A percentile compares a stretch with the other conserved stretches of the same genome.
Conservation (phyloP, 805 yeast genomes). For the Starmerella gropengiesseri region DNA sequence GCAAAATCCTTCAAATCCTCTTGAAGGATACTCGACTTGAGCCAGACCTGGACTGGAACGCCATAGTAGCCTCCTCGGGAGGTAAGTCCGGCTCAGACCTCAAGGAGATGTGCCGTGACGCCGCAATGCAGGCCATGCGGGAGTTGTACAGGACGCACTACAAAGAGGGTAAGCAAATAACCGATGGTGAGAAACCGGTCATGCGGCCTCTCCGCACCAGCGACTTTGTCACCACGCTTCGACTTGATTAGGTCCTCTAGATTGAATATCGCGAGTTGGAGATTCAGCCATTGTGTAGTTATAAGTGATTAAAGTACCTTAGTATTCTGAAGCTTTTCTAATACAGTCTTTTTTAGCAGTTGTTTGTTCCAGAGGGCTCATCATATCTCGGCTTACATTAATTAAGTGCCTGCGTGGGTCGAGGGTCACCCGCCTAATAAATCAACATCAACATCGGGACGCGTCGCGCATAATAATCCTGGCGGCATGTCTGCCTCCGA, state of each 20-base stretch:
- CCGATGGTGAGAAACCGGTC: conserved; percentile 23
- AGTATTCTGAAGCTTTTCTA: no score
- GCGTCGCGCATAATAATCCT: no score
- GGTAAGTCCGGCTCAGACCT: conserved; percentile 87
- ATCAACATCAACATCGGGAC: neutral
- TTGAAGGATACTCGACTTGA: conserved; percentile 57
- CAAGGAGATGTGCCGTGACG: conserved; percentile 84
- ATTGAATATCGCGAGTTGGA: neutral
- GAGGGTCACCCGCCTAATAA: neutral
- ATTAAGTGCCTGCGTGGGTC: neutral
- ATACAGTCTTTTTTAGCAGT: no score
- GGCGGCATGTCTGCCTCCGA: no score
- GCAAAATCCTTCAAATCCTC: conserved; percentile 56
- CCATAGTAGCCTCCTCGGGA: conserved; percentile 50
- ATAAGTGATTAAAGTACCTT: no score
- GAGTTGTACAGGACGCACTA: conserved; percentile 51
- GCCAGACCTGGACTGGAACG: conserved; percentile 46
- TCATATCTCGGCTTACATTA: neutral
- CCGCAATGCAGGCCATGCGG: conserved; percentile 79
- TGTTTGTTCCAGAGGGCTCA: no score
- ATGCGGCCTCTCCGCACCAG: conserved; percentile 54
- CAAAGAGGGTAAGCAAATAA: neutral
- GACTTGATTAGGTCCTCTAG: neutral
- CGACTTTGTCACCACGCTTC: conserved; percentile 38
- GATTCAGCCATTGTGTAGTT: neutral